Percentiles rank a stretch among this genome's conserved stretches.
phyloP scores from a whole-genome alignment of 179 eudicot genomes.

The Gypsophila paniculata region DNA sequence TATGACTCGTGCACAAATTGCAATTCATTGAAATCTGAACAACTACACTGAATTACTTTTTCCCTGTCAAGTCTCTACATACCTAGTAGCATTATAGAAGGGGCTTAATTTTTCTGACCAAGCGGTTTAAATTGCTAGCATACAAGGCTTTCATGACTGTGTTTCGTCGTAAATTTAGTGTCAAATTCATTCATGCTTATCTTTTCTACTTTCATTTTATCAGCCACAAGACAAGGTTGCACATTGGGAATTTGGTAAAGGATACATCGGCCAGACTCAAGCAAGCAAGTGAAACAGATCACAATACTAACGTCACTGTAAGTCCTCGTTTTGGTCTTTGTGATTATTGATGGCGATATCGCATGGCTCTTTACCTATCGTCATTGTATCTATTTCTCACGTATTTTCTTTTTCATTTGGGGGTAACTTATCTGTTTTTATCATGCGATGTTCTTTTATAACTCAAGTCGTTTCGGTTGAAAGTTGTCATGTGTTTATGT shows the following conservation, averaged over 20 bases:
- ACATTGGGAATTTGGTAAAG: conserved; percentile 82
- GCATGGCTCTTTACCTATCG: not conserved
- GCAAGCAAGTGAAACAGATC: conserved; percentile 82
- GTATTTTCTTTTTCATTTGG: not conserved
- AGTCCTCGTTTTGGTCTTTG: conserved; percentile 25
- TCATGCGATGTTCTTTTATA: too few relatives aligned
- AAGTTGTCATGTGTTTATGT: not conserved
- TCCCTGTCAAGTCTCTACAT: too few relatives aligned
- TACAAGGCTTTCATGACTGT: conserved; percentile 5
- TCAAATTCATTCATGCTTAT: not conserved
- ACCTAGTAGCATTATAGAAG: too few relatives aligned
- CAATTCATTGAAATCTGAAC: too few relatives aligned
- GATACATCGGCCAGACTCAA: conserved; percentile 87
- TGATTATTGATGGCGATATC: not conserved
- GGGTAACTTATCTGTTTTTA: too few relatives aligned
- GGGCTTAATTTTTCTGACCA: not conserved
- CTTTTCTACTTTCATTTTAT: conserved; percentile 14
- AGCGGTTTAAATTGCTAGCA: not conserved
- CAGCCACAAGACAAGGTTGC: conserved; percentile 87
- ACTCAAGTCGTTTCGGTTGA: not conserved
- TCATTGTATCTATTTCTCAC: not conserved
- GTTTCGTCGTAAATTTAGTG: not conserved
- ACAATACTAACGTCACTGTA: conserved; percentile 59
- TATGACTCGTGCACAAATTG: too few relatives aligned
- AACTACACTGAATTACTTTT: too few relatives aligned